phyloP scores from a whole-genome alignment of 495 filamentous ascomycete genomes.

The Penicillium silybi region DNA sequence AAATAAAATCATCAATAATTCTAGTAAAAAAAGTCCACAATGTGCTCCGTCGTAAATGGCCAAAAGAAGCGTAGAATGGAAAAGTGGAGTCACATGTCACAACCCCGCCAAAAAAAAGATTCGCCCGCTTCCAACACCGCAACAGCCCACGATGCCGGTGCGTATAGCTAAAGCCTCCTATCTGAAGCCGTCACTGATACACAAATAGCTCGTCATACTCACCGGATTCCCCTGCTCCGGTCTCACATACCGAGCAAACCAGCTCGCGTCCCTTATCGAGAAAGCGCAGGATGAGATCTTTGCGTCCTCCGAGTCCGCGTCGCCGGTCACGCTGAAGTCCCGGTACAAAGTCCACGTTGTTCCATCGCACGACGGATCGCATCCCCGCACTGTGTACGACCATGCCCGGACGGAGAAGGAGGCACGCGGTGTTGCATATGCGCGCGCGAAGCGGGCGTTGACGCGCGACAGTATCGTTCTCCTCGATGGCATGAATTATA shows the following conservation, averaged over 20 bases:
- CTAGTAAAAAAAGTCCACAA: too few species aligned
- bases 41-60: background rate
- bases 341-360: slow-evolving; percentile 56
- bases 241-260: slow-evolving; percentile 80
- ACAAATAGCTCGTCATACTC: slow-evolving; percentile 76
- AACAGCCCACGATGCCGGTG: slow-evolving; percentile 32
- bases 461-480: slow-evolving; percentile 80
- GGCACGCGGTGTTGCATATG: slow-evolving; percentile 80
- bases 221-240: slow-evolving; percentile 92
- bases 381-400: slow-evolving; percentile 47
- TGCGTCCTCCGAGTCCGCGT: slow-evolving; percentile 33
- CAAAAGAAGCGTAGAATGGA: background rate
- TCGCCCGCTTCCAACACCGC: slow-evolving; percentile 7
- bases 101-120: slow-evolving; percentile 29
- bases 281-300: slow-evolving; percentile 52
- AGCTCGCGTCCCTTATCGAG: slow-evolving; percentile 58
- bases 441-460: slow-evolving; percentile 78
- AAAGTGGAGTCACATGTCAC: slow-evolving; percentile 29
- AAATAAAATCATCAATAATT: too few species aligned
- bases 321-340: slow-evolving; percentile 40
- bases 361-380: slow-evolving; percentile 46
- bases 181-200: background rate
- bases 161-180: slow-evolving; percentile 1
- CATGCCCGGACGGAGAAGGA: slow-evolving; percentile 79
- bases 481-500: slow-evolving; percentile 90